phyloP scores from a whole-genome alignment of 768 basidiomycete genomes.

The Filobasidium wieringae region DNA sequence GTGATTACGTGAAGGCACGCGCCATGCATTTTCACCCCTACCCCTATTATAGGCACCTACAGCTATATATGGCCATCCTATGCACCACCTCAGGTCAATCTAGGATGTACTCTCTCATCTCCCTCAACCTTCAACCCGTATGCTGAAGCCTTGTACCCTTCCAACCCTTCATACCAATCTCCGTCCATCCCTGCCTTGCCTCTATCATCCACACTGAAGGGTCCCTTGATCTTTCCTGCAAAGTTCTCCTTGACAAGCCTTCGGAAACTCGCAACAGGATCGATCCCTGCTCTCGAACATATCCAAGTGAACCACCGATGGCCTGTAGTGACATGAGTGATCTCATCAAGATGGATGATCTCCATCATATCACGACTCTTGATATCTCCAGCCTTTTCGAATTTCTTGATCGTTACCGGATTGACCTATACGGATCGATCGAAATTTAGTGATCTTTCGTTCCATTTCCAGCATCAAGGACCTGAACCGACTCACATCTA shows the following conservation, averaged over 20 bases:
- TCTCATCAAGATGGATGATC: conserved; percentile 68
- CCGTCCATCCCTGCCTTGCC: conserved; percentile 59
- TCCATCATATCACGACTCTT: conserved; percentile 60
- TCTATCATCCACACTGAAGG: conserved; percentile 66
- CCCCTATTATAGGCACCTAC: too few species aligned
- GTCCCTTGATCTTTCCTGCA: conserved; percentile 58
- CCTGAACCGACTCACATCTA: conserved; percentile 70
- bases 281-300: conserved; percentile 30
- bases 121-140: neutral
- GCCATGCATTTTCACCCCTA: too few species aligned
- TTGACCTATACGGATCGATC: conserved; percentile 44
- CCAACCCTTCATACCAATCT: conserved; percentile 61
- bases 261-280: conserved; percentile 57
- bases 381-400: conserved; percentile 52
- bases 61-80: too few species aligned
- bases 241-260: conserved; percentile 59
- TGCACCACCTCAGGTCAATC: conserved; percentile 8
- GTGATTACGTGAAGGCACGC: neutral
- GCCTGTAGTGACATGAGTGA: conserved; percentile 62
- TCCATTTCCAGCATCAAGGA: conserved; percentile 59
- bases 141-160: conserved; percentile 38
- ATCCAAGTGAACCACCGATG: conserved; percentile 76
- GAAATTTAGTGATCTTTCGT: conserved; percentile 54
- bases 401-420: conserved; percentile 63
- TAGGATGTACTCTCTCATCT: conserved; percentile 13